Percentiles rank a stretch among this genome's conserved stretches.
Conservation (phyloP, 2,329 filamentous ascomycete genomes). For the Oidium heveae region DNA sequence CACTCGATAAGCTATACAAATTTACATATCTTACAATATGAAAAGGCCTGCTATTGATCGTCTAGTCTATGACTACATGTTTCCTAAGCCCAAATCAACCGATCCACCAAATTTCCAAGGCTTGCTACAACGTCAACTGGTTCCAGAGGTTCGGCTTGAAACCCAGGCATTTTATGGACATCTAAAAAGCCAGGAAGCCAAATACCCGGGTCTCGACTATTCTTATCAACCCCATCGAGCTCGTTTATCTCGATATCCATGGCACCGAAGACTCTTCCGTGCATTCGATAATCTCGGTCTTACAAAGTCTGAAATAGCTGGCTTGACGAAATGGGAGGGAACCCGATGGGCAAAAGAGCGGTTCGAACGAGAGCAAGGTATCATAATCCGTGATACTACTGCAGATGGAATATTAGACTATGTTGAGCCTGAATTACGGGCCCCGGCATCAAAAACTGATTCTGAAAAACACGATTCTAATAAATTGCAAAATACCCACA, state of each 20-base stretch:
- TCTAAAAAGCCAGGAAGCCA: constrained; percentile 54
- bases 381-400: constrained; percentile 45
- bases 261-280: constrained; percentile 52
- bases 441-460: constrained; percentile 4
- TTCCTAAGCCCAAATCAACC: constrained; percentile 36
- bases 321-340: constrained; percentile 59
- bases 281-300: constrained; percentile 47
- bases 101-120: constrained; percentile 49
- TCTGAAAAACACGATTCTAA: constrained; percentile 5
- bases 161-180: constrained; percentile 51
- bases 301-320: constrained; percentile 43
- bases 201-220: constrained; percentile 64
- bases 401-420: constrained; percentile 40
- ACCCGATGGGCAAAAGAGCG: constrained; percentile 63
- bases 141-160: constrained; percentile 52
- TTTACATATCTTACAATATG: constrained; percentile 23
- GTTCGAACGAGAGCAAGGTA: constrained; percentile 50
- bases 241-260: constrained; percentile 51
- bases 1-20: not conserved
- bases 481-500: not conserved
- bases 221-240: constrained; percentile 45
- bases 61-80: constrained; percentile 51
- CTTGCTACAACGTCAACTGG: constrained; percentile 43
- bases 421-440: constrained; percentile 21
- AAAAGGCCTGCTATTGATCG: constrained; percentile 45